Evolutionary conservation across 495 filamentous ascomycete species (phyloP).

Genomic region (Penicillium macrosclerotiorum): DNA sequence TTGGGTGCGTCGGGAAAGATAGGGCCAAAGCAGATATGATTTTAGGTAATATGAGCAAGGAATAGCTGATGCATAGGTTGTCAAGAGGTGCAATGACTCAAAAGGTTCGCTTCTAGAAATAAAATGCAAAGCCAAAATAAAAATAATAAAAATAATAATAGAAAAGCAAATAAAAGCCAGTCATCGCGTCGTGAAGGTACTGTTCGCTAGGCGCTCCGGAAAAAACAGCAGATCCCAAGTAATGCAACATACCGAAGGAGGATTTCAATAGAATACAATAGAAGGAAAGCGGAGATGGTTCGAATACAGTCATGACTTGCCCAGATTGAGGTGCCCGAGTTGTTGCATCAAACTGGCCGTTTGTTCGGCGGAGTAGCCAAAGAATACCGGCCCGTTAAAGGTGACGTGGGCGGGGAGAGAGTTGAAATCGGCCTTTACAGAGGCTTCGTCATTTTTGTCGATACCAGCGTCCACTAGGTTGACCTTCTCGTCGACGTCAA

Average conservation of each 20-base stretch:
- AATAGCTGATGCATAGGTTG: no score
- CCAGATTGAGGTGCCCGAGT: constrained; percentile 17
- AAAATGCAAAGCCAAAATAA: neutral
- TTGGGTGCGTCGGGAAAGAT: neutral
- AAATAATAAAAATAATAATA: neutral
- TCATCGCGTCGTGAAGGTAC: constrained; percentile 21
- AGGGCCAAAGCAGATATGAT: no score
- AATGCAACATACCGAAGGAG: neutral
- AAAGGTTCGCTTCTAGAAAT: constrained; percentile 2
- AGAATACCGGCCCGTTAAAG: constrained; percentile 86
- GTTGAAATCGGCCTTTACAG: constrained; percentile 3
- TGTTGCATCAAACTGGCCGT: constrained; percentile 68
- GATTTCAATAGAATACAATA: neutral
- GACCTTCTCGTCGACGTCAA: neutral
- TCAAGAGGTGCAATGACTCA: neutral
- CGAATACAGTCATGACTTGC: constrained; percentile 5
- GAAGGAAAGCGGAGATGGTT: neutral
- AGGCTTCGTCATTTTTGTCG: constrained; percentile 14
- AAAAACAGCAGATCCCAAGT: neutral
- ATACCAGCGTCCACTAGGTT: constrained; percentile 2
- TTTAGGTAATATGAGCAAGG: neutral
- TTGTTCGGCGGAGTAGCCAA: constrained; percentile 81
- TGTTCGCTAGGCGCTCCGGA: constrained; percentile 9
- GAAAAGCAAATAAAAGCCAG: no score
- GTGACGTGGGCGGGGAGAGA: constrained; percentile 57